Conservation (phyloP, 192 early-diverging fungal genomes). For the Podila clonocystis region DNA sequence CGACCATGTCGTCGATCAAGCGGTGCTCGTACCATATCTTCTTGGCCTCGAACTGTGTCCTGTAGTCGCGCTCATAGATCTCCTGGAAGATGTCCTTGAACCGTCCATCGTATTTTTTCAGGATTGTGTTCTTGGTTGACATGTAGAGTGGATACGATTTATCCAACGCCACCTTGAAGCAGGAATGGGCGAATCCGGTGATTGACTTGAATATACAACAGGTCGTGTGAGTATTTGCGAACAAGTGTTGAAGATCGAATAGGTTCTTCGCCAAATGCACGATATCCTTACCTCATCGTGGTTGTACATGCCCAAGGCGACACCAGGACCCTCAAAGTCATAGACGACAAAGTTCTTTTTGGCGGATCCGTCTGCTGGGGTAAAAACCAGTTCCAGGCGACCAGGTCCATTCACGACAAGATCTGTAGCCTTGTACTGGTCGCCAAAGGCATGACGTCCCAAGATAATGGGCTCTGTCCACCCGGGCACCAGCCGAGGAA, state of each 20-base stretch:
- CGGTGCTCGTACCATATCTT: slow-evolving; percentile 99
- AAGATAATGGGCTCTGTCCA: slow-evolving; percentile 97
- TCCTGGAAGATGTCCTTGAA: slow-evolving; percentile 98
- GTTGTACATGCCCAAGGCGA: slow-evolving; percentile 98
- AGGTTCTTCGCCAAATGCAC: not conserved
- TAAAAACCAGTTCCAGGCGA: slow-evolving; percentile 90
- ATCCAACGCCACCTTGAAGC: slow-evolving; percentile 92
- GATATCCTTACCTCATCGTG: slow-evolving; percentile 63
- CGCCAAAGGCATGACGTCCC: slow-evolving; percentile 97
- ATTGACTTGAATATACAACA: slow-evolving; percentile 67
- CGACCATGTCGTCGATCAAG: slow-evolving; percentile 99
- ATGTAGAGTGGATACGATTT: slow-evolving; percentile 95
- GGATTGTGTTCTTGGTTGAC: slow-evolving; percentile 97
- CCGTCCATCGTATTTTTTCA: slow-evolving; percentile 96
- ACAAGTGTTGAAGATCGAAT: not conserved
- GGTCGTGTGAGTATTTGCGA: not conserved
- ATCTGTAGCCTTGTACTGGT: slow-evolving; percentile 98
- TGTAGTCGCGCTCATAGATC: slow-evolving; percentile 89
- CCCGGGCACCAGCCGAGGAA: slow-evolving; percentile 92
- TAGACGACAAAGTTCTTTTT: slow-evolving; percentile 76
- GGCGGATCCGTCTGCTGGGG: slow-evolving; percentile 81
- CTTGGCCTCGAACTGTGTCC: slow-evolving; percentile 74
- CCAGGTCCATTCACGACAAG: slow-evolving; percentile 92
- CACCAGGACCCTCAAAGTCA: slow-evolving; percentile 89
- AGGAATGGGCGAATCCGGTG: slow-evolving; percentile 91